phyloP scores from a whole-genome alignment of 768 basidiomycete species.

The Clitopilus passeckerianus region DNA sequence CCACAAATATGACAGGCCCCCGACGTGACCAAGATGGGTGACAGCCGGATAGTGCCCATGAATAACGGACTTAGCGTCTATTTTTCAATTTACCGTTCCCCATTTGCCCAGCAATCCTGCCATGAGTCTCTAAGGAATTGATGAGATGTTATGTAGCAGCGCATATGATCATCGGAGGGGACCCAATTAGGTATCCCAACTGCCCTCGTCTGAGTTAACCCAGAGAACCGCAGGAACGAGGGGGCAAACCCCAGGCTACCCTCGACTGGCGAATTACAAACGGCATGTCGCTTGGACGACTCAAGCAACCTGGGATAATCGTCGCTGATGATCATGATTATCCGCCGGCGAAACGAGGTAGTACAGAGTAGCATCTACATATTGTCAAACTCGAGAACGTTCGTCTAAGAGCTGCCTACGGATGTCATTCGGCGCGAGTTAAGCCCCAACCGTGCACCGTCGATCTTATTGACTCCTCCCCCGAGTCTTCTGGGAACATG shows the following conservation, averaged over 20 bases:
- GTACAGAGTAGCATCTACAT: not conserved
- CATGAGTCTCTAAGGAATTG: not conserved
- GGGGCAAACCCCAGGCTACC: too few relatives aligned
- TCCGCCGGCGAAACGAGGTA: not conserved
- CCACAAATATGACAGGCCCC: too few relatives aligned
- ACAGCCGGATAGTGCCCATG: too few relatives aligned
- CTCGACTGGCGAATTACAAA: too few relatives aligned
- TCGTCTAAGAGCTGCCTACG: not conserved
- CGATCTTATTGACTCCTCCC: conserved; percentile 69
- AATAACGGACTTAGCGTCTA: not conserved
- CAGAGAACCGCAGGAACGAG: too few relatives aligned
- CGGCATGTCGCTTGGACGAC: too few relatives aligned
- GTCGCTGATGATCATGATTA: not conserved
- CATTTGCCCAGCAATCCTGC: not conserved
- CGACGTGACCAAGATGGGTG: too few relatives aligned
- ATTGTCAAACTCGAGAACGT: not conserved
- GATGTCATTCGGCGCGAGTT: not conserved
- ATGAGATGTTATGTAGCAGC: not conserved
- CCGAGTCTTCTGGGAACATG: conserved; percentile 89
- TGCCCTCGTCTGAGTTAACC: too few relatives aligned
- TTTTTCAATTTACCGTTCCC: not conserved
- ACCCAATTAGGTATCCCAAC: too few relatives aligned
- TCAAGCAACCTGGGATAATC: too few relatives aligned
- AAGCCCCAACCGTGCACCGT: conserved; percentile 86
- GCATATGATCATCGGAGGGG: not conserved